A percentile compares a stretch with the other conserved stretches of the same genome.
Conservation (phyloP, 164 flowering plant genomes). For the Stephania japonica region DNA sequence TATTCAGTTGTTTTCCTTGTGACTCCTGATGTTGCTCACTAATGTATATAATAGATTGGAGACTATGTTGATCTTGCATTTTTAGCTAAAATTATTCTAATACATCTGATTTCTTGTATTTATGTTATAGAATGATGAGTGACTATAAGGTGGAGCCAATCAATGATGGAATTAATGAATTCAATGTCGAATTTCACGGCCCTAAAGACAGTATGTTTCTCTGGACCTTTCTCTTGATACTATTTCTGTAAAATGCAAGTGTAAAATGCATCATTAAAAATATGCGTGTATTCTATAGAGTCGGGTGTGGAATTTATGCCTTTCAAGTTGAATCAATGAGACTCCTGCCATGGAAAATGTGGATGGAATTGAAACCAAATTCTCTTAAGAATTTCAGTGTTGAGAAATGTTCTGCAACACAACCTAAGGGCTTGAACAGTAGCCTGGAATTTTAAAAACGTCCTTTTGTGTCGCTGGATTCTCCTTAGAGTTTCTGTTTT, state of each 20-base stretch:
- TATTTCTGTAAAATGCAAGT: neutral
- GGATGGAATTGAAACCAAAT: too few species aligned
- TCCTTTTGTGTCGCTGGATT: neutral
- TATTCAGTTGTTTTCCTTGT: neutral
- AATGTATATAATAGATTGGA: neutral
- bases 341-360: too few species aligned
- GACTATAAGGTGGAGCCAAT: conserved; percentile 80
- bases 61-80: neutral
- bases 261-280: neutral
- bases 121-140: conserved; percentile 80
- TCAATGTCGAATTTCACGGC: conserved; percentile 89
- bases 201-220: conserved; percentile 79
- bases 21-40: neutral
- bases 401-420: too few species aligned
- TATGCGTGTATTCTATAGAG: neutral
- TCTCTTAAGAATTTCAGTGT: too few species aligned
- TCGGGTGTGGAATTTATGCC: too few species aligned
- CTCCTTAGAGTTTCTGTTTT: neutral
- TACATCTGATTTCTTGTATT: neutral
- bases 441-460: neutral
- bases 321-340: too few species aligned
- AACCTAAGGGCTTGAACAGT: neutral
- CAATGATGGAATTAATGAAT: conserved; percentile 82
- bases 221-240: neutral
- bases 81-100: neutral